Conservation (phyloP, 2,329 filamentous ascomycete species). For the Coleophoma crateriformis region DNA sequence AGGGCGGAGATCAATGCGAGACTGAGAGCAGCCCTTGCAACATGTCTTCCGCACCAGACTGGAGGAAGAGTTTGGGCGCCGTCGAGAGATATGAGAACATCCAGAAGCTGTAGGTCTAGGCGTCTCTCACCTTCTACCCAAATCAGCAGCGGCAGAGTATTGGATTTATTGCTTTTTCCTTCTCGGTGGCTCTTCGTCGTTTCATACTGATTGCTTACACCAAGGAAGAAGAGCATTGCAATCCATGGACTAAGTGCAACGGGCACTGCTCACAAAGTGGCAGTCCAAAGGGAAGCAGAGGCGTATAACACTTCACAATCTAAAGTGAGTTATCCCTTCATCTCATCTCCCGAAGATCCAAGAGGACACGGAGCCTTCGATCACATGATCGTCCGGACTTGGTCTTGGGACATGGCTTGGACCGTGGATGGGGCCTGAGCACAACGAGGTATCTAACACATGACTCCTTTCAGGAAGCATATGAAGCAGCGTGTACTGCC, state of each 20-base stretch:
- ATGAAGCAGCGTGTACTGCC: conserved; percentile 37
- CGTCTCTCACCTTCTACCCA: not conserved
- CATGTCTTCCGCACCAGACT: conserved; percentile 19
- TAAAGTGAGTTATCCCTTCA: conserved; percentile 38
- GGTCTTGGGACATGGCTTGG: not conserved
- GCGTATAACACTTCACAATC: conserved; percentile 54
- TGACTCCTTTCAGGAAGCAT: conserved; percentile 46
- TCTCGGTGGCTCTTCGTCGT: too few relatives aligned
- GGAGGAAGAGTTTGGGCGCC: conserved; percentile 20
- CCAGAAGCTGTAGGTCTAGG: conserved; percentile 49
- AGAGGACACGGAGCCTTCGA: not conserved
- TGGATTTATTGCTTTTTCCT: too few relatives aligned
- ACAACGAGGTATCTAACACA: not conserved
- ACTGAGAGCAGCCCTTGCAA: not conserved
- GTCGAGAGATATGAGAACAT: conserved; percentile 57
- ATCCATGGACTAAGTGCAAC: conserved; percentile 35
- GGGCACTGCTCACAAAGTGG: conserved; percentile 42
- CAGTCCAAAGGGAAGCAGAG: conserved; percentile 60
- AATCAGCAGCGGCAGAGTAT: too few relatives aligned
- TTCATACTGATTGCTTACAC: too few relatives aligned
- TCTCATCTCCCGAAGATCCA: too few relatives aligned
- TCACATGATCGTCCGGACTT: not conserved
- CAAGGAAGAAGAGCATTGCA: conserved; percentile 21
- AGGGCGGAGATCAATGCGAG: too few relatives aligned
- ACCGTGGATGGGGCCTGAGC: not conserved